phyloP scores from a whole-genome alignment of 306 rosid species.

The Acacia confusa region DNA sequence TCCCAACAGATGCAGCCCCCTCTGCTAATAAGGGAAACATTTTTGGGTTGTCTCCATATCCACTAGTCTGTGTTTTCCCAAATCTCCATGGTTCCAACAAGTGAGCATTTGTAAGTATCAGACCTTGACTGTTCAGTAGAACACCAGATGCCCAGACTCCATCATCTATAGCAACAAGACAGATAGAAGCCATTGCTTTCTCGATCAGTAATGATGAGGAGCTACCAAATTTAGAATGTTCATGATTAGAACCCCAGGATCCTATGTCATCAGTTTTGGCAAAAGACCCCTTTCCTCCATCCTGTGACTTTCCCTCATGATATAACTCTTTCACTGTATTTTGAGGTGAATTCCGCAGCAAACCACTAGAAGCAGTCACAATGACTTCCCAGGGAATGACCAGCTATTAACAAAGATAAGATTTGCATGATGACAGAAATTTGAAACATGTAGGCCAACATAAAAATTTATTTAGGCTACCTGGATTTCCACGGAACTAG shows the following conservation, averaged over 20 bases:
- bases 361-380: conserved; percentile 62
- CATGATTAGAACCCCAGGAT: conserved; percentile 22
- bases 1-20: conserved; percentile 30
- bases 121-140: conserved; percentile 74
- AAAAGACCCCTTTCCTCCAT: conserved; percentile 37
- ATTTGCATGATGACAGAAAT: conserved; percentile 66
- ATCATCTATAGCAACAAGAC: conserved; percentile 81
- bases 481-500: conserved; percentile 88
- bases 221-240: conserved; percentile 34
- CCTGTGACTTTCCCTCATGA: conserved; percentile 34
- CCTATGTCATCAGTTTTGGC: conserved; percentile 32
- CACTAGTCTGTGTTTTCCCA: conserved; percentile 61
- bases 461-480: conserved; percentile 45
- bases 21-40: conserved; percentile 29
- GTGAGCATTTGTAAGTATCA: conserved; percentile 93
- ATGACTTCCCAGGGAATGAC: conserved; percentile 96
- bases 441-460: conserved; percentile 31
- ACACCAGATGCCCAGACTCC: conserved; percentile 97
- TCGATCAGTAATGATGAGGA: conserved; percentile 53
- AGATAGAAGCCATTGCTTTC: conserved; percentile 76
- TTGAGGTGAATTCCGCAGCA: conserved; percentile 56
- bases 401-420: conserved; percentile 88
- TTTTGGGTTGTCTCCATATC: conserved; percentile 38
- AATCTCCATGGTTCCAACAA: conserved; percentile 93
- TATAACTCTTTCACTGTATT: conserved; percentile 41